Conservation (phyloP, 106 monocot species). For the Platanthera guangdongensis region DNA sequence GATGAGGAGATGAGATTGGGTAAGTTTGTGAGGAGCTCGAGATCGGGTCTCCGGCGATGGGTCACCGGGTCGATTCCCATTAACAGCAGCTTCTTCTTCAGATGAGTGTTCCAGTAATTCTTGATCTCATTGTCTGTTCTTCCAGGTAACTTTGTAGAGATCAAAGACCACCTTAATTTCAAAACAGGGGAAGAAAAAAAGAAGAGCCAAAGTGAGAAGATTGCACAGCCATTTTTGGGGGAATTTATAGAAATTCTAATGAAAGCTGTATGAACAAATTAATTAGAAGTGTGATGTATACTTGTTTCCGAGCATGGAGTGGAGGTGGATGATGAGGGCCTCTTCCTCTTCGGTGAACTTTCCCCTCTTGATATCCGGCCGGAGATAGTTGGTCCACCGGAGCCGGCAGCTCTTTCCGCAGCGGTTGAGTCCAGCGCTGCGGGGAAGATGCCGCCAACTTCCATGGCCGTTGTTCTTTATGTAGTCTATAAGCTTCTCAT, state of each 20-base stretch:
- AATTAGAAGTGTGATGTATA: not conserved
- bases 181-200: not conserved
- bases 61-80: constrained; percentile 7
- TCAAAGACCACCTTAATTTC: constrained; percentile 4
- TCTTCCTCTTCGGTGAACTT: constrained; percentile 54
- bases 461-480: constrained; percentile 42
- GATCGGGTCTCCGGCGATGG: constrained; percentile 1
- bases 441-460: constrained; percentile 46
- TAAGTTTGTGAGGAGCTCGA: not conserved
- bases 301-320: constrained; percentile 58
- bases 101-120: constrained; percentile 9
- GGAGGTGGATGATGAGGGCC: constrained; percentile 45
- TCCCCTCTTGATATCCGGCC: constrained; percentile 50
- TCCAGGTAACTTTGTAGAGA: constrained; percentile 1
- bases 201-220: too few species aligned
- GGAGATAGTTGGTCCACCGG: constrained; percentile 63
- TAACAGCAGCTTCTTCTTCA: constrained; percentile 6
- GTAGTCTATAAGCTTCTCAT: constrained; percentile 36
- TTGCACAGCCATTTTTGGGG: too few species aligned
- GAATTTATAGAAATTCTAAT: too few species aligned
- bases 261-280: too few species aligned
- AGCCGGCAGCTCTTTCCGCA: constrained; percentile 66
- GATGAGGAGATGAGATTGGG: constrained; percentile 5
- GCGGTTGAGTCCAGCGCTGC: constrained; percentile 47
- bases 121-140: constrained; percentile 13